These are phyloP conservation scores for Rhodomyrtus psidioides DNA, from an alignment of 441 rosid genomes.

Conservation along the genomic window DNA sequence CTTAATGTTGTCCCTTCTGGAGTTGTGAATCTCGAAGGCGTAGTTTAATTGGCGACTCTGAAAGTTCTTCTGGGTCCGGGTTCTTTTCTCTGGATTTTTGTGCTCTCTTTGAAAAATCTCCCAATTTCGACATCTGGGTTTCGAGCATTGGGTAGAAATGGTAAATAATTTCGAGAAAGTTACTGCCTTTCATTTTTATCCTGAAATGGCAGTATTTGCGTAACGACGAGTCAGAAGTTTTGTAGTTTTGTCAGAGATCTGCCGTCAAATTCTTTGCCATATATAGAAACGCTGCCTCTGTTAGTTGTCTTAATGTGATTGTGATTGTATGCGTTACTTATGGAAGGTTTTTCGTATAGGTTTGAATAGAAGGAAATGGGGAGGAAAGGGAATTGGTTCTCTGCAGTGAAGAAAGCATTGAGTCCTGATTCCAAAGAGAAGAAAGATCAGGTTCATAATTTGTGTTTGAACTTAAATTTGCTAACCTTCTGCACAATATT, in stretches of 20 bases:
- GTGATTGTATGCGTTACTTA: neutral
- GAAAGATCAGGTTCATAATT: slow-evolving; percentile 26
- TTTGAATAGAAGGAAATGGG: slow-evolving; percentile 45
- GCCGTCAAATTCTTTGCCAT: neutral
- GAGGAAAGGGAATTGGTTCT: slow-evolving; percentile 65
- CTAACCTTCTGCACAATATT: neutral
- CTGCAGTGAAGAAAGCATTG: slow-evolving; percentile 65
- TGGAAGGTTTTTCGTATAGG: neutral
- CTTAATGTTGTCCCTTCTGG: neutral
- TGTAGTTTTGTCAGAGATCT: neutral
- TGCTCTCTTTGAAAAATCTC: neutral
- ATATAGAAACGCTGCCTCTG: neutral
- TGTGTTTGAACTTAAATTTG: slow-evolving; percentile 1
- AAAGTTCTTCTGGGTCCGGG: neutral
- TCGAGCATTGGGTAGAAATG: neutral
- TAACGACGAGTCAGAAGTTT: neutral
- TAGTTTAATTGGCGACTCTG: neutral
- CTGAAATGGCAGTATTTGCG: neutral
- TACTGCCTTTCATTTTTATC: neutral
- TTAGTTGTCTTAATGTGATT: neutral
- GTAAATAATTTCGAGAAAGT: neutral
- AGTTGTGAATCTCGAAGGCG: neutral
- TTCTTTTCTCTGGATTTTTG: neutral
- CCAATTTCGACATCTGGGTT: neutral
- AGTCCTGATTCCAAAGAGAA: slow-evolving; percentile 44